phyloP scores from a whole-genome alignment of 306 rosid species.

The Castanea sativa region DNA sequence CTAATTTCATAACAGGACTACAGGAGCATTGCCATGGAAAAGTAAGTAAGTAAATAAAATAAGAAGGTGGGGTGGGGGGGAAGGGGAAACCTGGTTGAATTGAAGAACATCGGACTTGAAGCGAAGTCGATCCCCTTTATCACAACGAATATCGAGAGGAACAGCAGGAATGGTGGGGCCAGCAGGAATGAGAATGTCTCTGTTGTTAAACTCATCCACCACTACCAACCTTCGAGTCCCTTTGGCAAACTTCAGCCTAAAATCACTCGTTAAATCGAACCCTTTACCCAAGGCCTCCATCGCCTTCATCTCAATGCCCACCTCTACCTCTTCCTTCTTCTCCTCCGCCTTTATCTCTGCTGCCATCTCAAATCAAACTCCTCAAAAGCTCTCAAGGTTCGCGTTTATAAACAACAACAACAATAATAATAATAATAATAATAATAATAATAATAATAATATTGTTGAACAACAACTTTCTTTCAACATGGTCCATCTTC shows the following conservation, averaged over 20 bases:
- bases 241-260: constrained; percentile 74
- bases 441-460: no score
- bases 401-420: no score
- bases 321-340: constrained; percentile 32
- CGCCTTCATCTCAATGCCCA: constrained; percentile 53
- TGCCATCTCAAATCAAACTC: no score
- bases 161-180: constrained; percentile 61
- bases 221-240: constrained; percentile 69
- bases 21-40: background rate
- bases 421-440: no score
- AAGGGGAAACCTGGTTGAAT: constrained; percentile 59
- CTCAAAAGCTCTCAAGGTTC: no score
- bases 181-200: constrained; percentile 81
- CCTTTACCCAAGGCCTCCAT: constrained; percentile 85
- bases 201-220: constrained; percentile 55
- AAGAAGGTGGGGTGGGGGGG: no score
- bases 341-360: no score
- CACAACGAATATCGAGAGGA: constrained; percentile 78
- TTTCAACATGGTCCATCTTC: no score
- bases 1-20: background rate
- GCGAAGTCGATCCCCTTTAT: constrained; percentile 93
- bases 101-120: constrained; percentile 89
- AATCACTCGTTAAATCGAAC: constrained; percentile 83
- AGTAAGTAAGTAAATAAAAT: no score
- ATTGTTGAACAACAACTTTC: no score